Evolutionary conservation across 2,329 filamentous ascomycete genomes (phyloP).

Genomic region (Ampelomyces quisqualis): DNA sequence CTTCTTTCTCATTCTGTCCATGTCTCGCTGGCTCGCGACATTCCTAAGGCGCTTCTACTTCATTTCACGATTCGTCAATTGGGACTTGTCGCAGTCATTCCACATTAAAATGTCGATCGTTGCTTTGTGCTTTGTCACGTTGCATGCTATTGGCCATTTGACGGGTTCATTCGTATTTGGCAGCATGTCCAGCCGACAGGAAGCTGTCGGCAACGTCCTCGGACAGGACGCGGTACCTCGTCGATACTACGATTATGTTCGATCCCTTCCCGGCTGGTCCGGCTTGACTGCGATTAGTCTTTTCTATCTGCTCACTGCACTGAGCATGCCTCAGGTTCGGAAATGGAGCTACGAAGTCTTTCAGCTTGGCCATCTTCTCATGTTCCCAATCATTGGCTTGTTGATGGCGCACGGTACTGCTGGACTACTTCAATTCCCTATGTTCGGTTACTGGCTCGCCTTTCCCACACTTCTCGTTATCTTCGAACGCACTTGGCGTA

Average conservation of each 20-base stretch:
- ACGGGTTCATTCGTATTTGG: conserved; percentile 56
- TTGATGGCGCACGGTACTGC: conserved; percentile 58
- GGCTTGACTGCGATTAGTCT: conserved; percentile 53
- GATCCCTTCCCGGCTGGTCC: conserved; percentile 53
- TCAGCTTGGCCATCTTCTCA: conserved; percentile 58
- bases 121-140: conserved; percentile 53
- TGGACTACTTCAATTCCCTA: conserved; percentile 55
- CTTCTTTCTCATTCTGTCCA: conserved; percentile 60
- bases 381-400: conserved; percentile 60
- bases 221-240: conserved; percentile 49
- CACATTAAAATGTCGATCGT: conserved; percentile 58
- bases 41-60: conserved; percentile 54
- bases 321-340: conserved; percentile 55
- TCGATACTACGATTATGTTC: conserved; percentile 52
- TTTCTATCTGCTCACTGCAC: conserved; percentile 52
- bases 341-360: conserved; percentile 59
- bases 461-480: conserved; percentile 56
- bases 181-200: conserved; percentile 49
- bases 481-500: conserved; percentile 50
- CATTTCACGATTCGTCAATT: conserved; percentile 58
- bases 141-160: conserved; percentile 58
- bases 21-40: conserved; percentile 59
- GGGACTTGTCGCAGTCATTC: conserved; percentile 58
- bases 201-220: conserved; percentile 49
- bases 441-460: conserved; percentile 60